Percentiles rank a stretch among this genome's conserved stretches.
phyloP scores from a whole-genome alignment of 2,329 filamentous ascomycete species.

The Calcarisporium arbuscula region DNA sequence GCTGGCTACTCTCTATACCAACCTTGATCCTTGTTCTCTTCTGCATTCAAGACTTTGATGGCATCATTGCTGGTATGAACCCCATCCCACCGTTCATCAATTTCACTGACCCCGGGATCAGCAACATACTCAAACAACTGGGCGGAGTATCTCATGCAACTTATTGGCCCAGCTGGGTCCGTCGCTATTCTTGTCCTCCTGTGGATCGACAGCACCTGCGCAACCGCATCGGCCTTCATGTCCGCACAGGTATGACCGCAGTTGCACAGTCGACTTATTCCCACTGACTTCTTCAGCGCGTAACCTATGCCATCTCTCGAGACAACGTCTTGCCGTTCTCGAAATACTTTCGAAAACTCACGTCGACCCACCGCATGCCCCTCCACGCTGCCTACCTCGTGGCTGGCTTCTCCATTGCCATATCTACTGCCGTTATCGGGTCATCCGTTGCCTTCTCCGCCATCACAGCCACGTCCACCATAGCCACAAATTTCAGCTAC shows the following conservation, averaged over 20 bases:
- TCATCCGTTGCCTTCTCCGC: constrained; percentile 5
- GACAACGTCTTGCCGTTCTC: constrained; percentile 6
- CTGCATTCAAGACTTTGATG: constrained; percentile 7
- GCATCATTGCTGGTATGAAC: no score
- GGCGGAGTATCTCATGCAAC: constrained; percentile 6
- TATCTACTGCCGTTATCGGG: constrained; percentile 3
- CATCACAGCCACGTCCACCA: constrained; percentile 5
- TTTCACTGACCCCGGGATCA: no score
- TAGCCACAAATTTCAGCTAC: constrained; percentile 5
- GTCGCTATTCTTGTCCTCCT: constrained; percentile 5
- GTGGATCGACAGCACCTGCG: constrained; percentile 8
- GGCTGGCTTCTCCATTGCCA: constrained; percentile 1
- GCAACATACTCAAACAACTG: constrained; percentile 7
- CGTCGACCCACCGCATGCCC: not conserved
- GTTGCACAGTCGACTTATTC: no score
- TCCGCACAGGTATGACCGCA: no score
- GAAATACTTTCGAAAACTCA: not conserved
- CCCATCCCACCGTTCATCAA: no score
- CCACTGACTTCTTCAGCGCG: no score
- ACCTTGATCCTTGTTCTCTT: constrained; percentile 6
- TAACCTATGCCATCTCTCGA: constrained; percentile 6
- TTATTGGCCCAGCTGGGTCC: constrained; percentile 4
- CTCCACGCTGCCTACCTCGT: constrained; percentile 4
- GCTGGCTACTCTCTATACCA: constrained; percentile 4
- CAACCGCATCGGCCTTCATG: constrained; percentile 2